Evolutionary conservation across 2,329 filamentous ascomycete species (phyloP).

Genomic region (Clarireedia sp.): DNA sequence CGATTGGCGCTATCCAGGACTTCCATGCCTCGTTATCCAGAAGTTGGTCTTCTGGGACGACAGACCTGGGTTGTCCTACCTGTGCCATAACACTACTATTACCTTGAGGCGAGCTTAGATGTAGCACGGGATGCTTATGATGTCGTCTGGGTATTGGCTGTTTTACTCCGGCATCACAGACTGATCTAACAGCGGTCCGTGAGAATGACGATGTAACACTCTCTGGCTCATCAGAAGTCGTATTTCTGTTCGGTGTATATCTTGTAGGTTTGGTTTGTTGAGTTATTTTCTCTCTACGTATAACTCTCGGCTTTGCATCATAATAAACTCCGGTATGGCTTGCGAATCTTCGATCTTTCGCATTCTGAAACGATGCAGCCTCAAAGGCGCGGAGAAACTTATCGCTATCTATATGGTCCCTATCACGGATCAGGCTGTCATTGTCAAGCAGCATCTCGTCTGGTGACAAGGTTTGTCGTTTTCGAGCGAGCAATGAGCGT

Average conservation of each 20-base stretch:
- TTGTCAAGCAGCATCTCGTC: slow-evolving; percentile 27
- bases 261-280: background rate
- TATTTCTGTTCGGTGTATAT: background rate
- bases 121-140: slow-evolving; percentile 14
- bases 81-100: slow-evolving; percentile 22
- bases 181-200: background rate
- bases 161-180: background rate
- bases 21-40: slow-evolving; percentile 25
- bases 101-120: slow-evolving; percentile 14
- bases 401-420: background rate
- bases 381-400: background rate
- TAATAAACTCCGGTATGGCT: too few relatives aligned
- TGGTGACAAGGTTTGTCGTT: slow-evolving; percentile 14
- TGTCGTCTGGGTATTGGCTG: slow-evolving; percentile 2
- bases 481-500: background rate
- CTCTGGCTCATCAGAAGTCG: background rate
- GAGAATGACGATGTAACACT: background rate
- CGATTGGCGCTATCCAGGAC: slow-evolving; percentile 19
- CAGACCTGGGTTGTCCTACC: slow-evolving; percentile 15
- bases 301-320: background rate
- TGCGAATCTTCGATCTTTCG: background rate
- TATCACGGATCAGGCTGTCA: slow-evolving; percentile 2
- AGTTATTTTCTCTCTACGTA: background rate
- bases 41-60: slow-evolving; percentile 19
- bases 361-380: background rate